Conservation (phyloP, 768 basidiomycete genomes). For the Tylopilus subfusipes region DNA sequence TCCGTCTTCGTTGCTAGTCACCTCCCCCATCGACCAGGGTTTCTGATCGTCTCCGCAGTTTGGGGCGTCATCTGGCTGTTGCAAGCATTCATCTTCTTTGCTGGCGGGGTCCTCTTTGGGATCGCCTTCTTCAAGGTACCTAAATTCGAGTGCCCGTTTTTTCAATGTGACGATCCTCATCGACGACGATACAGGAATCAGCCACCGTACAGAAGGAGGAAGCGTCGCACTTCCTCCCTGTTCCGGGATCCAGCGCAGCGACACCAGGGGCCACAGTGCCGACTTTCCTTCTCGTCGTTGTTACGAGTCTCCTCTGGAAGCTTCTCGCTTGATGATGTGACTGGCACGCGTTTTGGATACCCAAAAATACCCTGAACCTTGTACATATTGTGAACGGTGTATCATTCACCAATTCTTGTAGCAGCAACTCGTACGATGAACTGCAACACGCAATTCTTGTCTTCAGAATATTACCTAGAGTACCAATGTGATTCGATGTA, state of each 20-base stretch:
- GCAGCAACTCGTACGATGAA: background rate
- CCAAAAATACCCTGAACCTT: background rate
- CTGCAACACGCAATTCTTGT: background rate
- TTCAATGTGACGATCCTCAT: background rate
- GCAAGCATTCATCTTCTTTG: slow-evolving; percentile 70
- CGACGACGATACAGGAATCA: slow-evolving; percentile 46
- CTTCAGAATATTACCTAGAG: background rate
- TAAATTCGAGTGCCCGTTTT: background rate
- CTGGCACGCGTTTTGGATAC: background rate
- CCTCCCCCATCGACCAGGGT: background rate
- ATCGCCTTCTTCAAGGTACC: slow-evolving; percentile 76
- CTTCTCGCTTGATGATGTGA: slow-evolving; percentile 13
- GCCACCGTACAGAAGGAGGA: slow-evolving; percentile 51
- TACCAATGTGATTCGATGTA: background rate
- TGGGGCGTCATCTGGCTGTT: slow-evolving; percentile 92
- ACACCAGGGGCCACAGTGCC: slow-evolving; percentile 28
- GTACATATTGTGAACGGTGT: slow-evolving; percentile 6
- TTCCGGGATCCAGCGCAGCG: slow-evolving; percentile 47
- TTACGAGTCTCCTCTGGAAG: slow-evolving; percentile 25
- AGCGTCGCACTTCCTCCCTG: slow-evolving; percentile 56
- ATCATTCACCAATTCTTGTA: background rate
- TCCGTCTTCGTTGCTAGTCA: slow-evolving; percentile 20
- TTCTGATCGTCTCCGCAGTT: slow-evolving; percentile 39
- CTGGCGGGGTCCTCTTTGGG: slow-evolving; percentile 71
- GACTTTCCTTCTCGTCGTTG: slow-evolving; percentile 18